Conservation (phyloP, 805 yeast species). For the Candida tammaniensis region DNA sequence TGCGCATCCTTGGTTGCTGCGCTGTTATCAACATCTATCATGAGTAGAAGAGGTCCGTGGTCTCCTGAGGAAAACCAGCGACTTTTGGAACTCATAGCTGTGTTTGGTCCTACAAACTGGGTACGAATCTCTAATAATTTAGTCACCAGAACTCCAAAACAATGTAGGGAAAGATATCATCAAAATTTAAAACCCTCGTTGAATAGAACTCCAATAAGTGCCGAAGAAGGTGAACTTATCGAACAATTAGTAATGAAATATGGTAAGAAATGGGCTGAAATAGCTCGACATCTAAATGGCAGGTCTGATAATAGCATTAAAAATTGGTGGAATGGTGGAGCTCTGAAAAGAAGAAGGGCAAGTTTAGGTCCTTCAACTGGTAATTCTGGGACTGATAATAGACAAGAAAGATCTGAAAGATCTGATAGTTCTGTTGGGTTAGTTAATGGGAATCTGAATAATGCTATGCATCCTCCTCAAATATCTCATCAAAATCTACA, state of each 20-base stretch:
- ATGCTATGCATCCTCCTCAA: too few relatives aligned
- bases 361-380: too few relatives aligned
- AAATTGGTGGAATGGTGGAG: conserved; percentile 97
- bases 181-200: conserved; percentile 85
- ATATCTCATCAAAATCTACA: neutral
- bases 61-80: conserved; percentile 78
- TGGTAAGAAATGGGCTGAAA: conserved; percentile 94
- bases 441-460: too few relatives aligned
- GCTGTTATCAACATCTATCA: too few relatives aligned
- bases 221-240: conserved; percentile 78
- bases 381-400: too few relatives aligned
- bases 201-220: conserved; percentile 77
- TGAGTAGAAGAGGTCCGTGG: conserved; percentile 81
- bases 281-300: conserved; percentile 82
- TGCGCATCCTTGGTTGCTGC: too few relatives aligned
- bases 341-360: conserved; percentile 70
- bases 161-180: conserved; percentile 87
- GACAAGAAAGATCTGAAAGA: too few relatives aligned
- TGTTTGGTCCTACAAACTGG: conserved; percentile 85
- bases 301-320: conserved; percentile 88
- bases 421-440: too few relatives aligned
- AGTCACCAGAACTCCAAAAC: conserved; percentile 82
- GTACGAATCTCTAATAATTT: conserved; percentile 74
- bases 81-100: conserved; percentile 63
- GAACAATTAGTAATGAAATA: conserved; percentile 74